Evolutionary conservation across 2,329 filamentous ascomycete species (phyloP).

Genomic region (Arthrobotrys sinensis): DNA sequence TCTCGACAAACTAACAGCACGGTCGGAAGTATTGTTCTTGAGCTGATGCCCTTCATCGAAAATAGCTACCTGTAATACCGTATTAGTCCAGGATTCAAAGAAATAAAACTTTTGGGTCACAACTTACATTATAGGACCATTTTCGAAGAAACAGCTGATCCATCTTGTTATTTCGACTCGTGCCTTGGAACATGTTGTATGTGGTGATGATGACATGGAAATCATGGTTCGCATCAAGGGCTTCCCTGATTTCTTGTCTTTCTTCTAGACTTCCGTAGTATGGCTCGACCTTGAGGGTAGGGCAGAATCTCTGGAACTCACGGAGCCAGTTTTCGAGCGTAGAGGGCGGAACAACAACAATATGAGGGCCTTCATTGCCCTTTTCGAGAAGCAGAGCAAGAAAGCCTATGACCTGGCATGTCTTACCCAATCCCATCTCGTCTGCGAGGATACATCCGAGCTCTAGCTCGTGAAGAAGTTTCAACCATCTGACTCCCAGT

Average conservation of each 20-base stretch:
- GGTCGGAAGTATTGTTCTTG: constrained; percentile 86
- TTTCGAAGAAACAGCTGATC: constrained; percentile 77
- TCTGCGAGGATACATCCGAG: constrained; percentile 94
- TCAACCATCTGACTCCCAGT: constrained; percentile 94
- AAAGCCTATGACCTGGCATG: constrained; percentile 94
- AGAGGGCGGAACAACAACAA: constrained; percentile 92
- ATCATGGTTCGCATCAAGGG: constrained; percentile 76
- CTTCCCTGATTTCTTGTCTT: constrained; percentile 77
- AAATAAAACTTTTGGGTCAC: neutral
- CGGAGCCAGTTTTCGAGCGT: constrained; percentile 96
- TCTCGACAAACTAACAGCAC: constrained; percentile 83
- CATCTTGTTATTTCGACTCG: constrained; percentile 68
- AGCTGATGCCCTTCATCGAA: constrained; percentile 96
- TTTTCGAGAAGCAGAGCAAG: constrained; percentile 85
- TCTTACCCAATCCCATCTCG: constrained; percentile 98
- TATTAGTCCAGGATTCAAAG: constrained; percentile 1
- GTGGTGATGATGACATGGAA: constrained; percentile 82
- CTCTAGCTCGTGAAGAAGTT: constrained; percentile 82
- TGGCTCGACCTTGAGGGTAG: constrained; percentile 78
- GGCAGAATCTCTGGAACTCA: constrained; percentile 91
- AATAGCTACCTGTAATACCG: constrained; percentile 72
- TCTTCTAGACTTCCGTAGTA: constrained; percentile 81
- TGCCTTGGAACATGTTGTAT: constrained; percentile 76
- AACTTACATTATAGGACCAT: constrained; percentile 71
- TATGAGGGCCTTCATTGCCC: constrained; percentile 78